These are phyloP conservation scores for Piromyces finnis DNA, from an alignment of 192 early-diverging fungal genomes.

Conservation along the genomic window DNA sequence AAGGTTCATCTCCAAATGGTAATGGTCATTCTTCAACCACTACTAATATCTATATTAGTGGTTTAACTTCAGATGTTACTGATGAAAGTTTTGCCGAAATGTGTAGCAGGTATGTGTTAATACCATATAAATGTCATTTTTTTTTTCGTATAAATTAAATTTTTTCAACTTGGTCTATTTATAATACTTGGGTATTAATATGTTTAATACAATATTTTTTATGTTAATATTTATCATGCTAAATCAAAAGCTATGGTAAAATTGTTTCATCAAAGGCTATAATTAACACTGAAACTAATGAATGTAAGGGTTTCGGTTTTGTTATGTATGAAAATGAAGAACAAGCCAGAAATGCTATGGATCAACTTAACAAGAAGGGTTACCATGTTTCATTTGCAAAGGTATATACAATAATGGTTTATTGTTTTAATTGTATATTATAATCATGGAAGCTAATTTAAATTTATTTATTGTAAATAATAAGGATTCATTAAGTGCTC, in stretches of 20 bases:
- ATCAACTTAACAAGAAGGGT: slow-evolving; percentile 41
- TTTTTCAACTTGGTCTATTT: too few relatives aligned
- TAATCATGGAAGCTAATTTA: too few relatives aligned
- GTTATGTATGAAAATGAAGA: slow-evolving; percentile 60
- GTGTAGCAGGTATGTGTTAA: slow-evolving; percentile 9
- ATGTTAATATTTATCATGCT: too few relatives aligned
- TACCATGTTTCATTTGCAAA: slow-evolving; percentile 56
- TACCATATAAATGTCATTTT: not conserved
- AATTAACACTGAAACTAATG: slow-evolving; percentile 53
- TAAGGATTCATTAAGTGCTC: slow-evolving; percentile 49
- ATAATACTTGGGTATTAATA: too few relatives aligned
- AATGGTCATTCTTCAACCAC: not conserved
- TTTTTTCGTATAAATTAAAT: too few relatives aligned
- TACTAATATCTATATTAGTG: slow-evolving; percentile 70
- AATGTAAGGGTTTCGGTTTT: slow-evolving; percentile 82
- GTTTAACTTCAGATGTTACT: slow-evolving; percentile 38
- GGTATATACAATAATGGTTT: too few relatives aligned
- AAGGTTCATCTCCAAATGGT: not conserved
- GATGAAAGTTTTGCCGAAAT: slow-evolving; percentile 47
- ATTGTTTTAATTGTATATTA: too few relatives aligned
- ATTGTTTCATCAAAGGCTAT: slow-evolving; percentile 73
- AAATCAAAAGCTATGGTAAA: slow-evolving; percentile 46
- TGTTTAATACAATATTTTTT: too few relatives aligned
- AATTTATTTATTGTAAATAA: not conserved
- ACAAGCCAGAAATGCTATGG: slow-evolving; percentile 47